Evolutionary conservation across 495 filamentous ascomycete species (phyloP), one percentile per base, ranked within the genome.

Genomic region (Aspergillus affinis): DNA sequence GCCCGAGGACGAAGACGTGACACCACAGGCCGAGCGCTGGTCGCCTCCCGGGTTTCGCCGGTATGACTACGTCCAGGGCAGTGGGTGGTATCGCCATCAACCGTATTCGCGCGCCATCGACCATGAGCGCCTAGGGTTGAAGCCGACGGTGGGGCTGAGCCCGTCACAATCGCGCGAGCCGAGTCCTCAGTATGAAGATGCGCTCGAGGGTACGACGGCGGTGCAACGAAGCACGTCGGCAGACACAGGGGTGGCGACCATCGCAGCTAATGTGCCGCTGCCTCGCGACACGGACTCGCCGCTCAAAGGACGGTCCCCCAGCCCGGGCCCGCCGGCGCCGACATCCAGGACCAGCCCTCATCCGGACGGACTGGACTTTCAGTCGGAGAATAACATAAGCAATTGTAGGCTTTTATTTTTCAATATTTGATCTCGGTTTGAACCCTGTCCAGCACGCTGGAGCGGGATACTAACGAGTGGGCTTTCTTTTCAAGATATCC

Each of bases 31-130:
- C 21, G 80, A 78, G 19, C 80, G 78, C 45, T 88, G 84, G 82
- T 82, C 82, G 48, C 86, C 86, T 32, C 86, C 86, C 0, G 84
- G 82, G 4, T 82, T 76, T 51, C 71, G 83, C 72, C 74, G 77
- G 52, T 79, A 82, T 64, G 76, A 80, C 45, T 70, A 65, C 47
- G 71, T 78, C 41, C 70, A 69, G 13, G 78, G 80, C 36, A 84
- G 80, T 58, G 78, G 77, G n/a, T 88, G 86, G 86, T 88, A 85
- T 64, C 77, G 79, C 45, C 84, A 84, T 65, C 75, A 82, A 65
- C 79, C 79, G 56, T 77, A 79, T 59, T 55, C 65, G 65, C 75
- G 73, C 66, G 75, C 72, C 48, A 64, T 64, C 36, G 69, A 72
- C 27, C 41, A 66, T 18, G 67, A 74, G 32, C 73, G 67, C 21